These are phyloP conservation scores for Spinacia oleracea DNA, from an alignment of 179 eudicot genomes.

Conservation along the genomic window DNA sequence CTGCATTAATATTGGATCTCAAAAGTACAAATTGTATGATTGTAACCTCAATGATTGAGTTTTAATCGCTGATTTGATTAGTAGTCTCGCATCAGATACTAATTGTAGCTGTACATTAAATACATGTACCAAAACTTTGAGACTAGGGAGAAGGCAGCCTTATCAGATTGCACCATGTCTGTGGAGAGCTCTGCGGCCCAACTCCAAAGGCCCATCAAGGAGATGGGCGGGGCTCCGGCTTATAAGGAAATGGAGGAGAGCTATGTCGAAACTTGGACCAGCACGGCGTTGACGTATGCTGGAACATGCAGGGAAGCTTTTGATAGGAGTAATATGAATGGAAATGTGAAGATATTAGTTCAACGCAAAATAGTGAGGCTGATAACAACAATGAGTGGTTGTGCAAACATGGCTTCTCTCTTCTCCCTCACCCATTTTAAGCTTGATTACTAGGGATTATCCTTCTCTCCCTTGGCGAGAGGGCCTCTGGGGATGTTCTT, in stretches of 20 bases:
- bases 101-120: slow-evolving; percentile 30
- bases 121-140: slow-evolving; percentile 12
- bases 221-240: slow-evolving; percentile 14
- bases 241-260: slow-evolving; percentile 26
- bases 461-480: too few species aligned
- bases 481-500: too few species aligned
- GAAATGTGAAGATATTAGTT: slow-evolving; percentile 33
- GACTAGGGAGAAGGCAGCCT: slow-evolving; percentile 31
- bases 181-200: slow-evolving; percentile 37
- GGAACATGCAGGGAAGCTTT: slow-evolving; percentile 49
- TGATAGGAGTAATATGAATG: slow-evolving; percentile 27
- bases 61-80: too few species aligned
- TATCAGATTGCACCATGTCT: slow-evolving; percentile 43
- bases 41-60: not conserved
- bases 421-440: too few species aligned
- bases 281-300: slow-evolving; percentile 50
- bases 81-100: too few species aligned
- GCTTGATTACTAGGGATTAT: too few species aligned
- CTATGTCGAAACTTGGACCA: slow-evolving; percentile 51
- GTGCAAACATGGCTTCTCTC: too few species aligned
- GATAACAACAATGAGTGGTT: too few species aligned
- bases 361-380: slow-evolving; percentile 29
- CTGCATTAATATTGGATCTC: not conserved
- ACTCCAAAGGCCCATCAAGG: slow-evolving; percentile 28
- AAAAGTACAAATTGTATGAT: not conserved